A percentile compares a stretch with the other conserved stretches of the same genome.
These are phyloP conservation scores for Xylaria acuta DNA, from an alignment of 495 filamentous ascomycete genomes.

Conservation along the genomic window DNA sequence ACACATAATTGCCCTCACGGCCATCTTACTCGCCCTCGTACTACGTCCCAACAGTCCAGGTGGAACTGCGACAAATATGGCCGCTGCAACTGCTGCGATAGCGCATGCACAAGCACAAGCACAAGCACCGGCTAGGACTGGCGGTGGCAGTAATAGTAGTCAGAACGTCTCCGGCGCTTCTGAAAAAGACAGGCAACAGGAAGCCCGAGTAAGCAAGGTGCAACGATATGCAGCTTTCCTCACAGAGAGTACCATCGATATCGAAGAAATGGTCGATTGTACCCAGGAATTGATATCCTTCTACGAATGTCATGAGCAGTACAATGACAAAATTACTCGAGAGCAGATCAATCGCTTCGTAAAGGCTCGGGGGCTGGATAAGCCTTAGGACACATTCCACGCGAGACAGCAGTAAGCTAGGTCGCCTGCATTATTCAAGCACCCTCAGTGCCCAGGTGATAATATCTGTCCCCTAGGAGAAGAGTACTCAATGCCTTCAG, in stretches of 20 bases:
- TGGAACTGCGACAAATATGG: slow-evolving; percentile 43
- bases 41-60: slow-evolving; percentile 61
- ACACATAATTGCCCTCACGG: slow-evolving; percentile 88
- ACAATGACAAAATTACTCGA: slow-evolving; percentile 74
- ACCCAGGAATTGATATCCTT: slow-evolving; percentile 95
- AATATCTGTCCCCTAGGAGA: neutral
- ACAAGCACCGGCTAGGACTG: slow-evolving; percentile 24
- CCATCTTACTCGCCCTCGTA: slow-evolving; percentile 84
- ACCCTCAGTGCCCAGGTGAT: neutral
- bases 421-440: neutral
- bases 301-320: slow-evolving; percentile 91
- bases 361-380: slow-evolving; percentile 78
- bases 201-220: slow-evolving; percentile 60
- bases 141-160: slow-evolving; percentile 32
- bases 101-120: slow-evolving; percentile 48
- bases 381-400: slow-evolving; percentile 13
- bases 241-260: slow-evolving; percentile 90
- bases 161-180: slow-evolving; percentile 20
- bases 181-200: slow-evolving; percentile 43
- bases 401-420: neutral
- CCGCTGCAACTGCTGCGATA: slow-evolving; percentile 48
- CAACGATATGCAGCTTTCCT: slow-evolving; percentile 83
- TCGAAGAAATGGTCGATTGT: slow-evolving; percentile 89
- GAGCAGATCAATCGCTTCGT: slow-evolving; percentile 80
- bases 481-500: neutral